Evolutionary conservation across 306 rosid species (phyloP).

Genomic region (Castanopsis chinensis): DNA sequence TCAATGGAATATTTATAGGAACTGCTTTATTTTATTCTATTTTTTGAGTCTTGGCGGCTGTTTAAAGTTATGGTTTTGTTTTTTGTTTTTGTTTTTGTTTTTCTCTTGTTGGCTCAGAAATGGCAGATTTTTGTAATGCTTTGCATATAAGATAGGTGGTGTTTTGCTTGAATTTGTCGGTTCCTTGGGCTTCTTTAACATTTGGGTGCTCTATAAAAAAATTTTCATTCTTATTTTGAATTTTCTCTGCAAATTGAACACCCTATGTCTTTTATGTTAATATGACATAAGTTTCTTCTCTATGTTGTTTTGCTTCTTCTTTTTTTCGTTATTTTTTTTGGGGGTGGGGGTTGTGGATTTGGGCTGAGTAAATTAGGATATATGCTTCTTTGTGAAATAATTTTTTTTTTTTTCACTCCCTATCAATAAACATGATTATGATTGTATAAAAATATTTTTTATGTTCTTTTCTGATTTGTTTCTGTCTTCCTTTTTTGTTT

Average conservation of each 20-base stretch:
- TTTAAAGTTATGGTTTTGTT: background rate
- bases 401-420: no score
- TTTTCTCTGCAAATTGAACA: constrained; percentile 14
- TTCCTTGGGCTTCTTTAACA: constrained; percentile 8
- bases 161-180: constrained; percentile 6
- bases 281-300: constrained; percentile 8
- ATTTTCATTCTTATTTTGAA: constrained; percentile 5
- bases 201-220: background rate
- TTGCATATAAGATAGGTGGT: background rate
- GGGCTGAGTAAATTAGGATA: background rate
- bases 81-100: background rate
- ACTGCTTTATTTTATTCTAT: background rate
- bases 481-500: constrained; percentile 1
- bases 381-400: background rate
- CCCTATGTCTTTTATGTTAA: background rate
- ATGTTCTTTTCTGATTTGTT: background rate
- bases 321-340: background rate
- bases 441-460: background rate
- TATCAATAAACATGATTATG: background rate
- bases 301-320: background rate
- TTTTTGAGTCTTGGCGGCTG: background rate
- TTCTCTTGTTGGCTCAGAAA: background rate
- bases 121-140: background rate
- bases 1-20: no score
- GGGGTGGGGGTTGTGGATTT: background rate